Conservation (phyloP, 768 basidiomycete genomes). For the Crucibulum laeve region DNA sequence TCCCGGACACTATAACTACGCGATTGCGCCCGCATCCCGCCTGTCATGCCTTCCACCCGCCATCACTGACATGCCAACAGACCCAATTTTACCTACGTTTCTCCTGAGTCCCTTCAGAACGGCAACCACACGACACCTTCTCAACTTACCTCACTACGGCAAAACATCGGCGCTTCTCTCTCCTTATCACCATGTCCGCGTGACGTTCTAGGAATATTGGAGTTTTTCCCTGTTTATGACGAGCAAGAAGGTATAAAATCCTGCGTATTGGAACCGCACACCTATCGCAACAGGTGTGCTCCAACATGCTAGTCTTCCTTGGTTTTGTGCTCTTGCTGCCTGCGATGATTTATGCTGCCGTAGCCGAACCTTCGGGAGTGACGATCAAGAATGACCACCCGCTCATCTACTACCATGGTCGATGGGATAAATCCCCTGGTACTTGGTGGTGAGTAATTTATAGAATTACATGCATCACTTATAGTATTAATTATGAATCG, state of each 20-base stretch:
- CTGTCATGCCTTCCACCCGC: too few relatives aligned
- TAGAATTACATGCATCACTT: neutral
- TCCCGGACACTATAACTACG: too few relatives aligned
- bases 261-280: too few relatives aligned
- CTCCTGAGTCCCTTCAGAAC: neutral
- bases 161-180: neutral
- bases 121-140: neutral
- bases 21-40: too few relatives aligned
- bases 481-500: neutral
- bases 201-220: neutral
- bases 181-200: neutral
- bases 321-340: neutral
- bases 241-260: too few relatives aligned
- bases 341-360: neutral
- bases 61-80: too few relatives aligned
- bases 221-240: too few relatives aligned
- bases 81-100: neutral
- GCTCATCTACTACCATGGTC: conserved; percentile 43
- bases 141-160: neutral
- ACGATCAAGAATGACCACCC: conserved; percentile 33
- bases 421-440: conserved; percentile 48
- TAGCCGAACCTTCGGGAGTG: neutral
- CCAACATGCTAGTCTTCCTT: neutral
- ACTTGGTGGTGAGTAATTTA: conserved; percentile 47
- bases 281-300: neutral